Evolutionary conservation across 495 filamentous ascomycete genomes (phyloP).

Genomic region (Penicillium antarcticum): DNA sequence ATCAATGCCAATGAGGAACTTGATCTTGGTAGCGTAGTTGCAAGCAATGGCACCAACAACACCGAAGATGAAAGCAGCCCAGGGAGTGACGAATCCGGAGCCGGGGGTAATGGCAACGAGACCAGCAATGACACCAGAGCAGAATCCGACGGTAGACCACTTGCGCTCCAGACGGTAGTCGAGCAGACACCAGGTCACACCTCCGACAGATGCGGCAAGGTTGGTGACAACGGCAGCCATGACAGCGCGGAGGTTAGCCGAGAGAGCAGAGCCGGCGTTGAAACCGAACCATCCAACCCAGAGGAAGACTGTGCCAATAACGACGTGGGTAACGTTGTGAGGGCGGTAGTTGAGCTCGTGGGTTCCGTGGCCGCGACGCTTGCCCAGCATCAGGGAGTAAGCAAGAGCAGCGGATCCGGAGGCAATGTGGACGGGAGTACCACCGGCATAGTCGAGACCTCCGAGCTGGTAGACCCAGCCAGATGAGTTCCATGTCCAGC

Average conservation of each 20-base stretch:
- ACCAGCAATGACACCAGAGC: constrained; percentile 88
- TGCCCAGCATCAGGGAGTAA: constrained; percentile 79
- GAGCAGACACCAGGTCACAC: constrained; percentile 92
- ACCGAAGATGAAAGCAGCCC: constrained; percentile 89
- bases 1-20: constrained; percentile 82
- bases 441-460: constrained; percentile 92
- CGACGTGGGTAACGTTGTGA: constrained; percentile 96
- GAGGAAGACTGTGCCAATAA: constrained; percentile 94
- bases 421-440: constrained; percentile 92
- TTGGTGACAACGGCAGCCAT: constrained; percentile 59
- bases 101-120: constrained; percentile 92
- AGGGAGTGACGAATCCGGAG: constrained; percentile 85
- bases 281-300: constrained; percentile 99
- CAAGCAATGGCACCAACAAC: constrained; percentile 77
- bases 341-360: constrained; percentile 94
- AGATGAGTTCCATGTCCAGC: constrained; percentile 93
- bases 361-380: constrained; percentile 77
- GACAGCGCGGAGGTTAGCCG: constrained; percentile 77
- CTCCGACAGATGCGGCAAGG: constrained; percentile 62
- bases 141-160: constrained; percentile 97
- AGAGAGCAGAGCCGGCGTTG: constrained; percentile 90
- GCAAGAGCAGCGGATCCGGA: constrained; percentile 89
- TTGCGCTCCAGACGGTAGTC: constrained; percentile 93
- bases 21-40: constrained; percentile 97
- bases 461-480: constrained; percentile 86